These are phyloP conservation scores for Aegilops sharonensis DNA, from an alignment of 176 grass and related monocot species.

Conservation along the genomic window DNA sequence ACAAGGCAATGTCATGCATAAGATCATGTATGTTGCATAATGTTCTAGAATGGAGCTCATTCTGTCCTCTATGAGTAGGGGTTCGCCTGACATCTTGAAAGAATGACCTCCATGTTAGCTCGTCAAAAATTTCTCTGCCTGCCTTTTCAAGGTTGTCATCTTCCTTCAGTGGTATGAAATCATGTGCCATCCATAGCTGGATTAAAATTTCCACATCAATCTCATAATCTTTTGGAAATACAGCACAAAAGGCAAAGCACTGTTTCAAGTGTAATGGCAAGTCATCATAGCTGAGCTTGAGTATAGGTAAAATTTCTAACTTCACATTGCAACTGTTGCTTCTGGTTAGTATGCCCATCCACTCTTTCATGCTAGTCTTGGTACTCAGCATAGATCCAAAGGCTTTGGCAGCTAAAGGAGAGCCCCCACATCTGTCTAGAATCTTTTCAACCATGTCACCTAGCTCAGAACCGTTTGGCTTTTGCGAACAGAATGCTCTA, in stretches of 20 bases:
- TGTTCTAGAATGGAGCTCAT: neutral
- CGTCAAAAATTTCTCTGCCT: neutral
- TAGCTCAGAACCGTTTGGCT: neutral
- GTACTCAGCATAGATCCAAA: slow-evolving; percentile 20
- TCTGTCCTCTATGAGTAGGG: too few relatives aligned
- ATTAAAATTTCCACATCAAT: slow-evolving; percentile 10
- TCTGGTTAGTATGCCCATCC: neutral
- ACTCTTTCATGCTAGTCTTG: slow-evolving; percentile 2
- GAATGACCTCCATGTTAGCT: slow-evolving; percentile 22
- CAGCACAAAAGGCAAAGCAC: slow-evolving; percentile 21
- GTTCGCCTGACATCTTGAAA: slow-evolving; percentile 4
- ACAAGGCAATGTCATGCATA: slow-evolving; percentile 20
- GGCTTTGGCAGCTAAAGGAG: slow-evolving; percentile 8
- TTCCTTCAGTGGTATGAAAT: neutral
- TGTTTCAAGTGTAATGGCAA: slow-evolving; percentile 13
- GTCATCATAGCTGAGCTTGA: slow-evolving; percentile 15
- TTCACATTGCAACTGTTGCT: neutral
- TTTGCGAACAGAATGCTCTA: slow-evolving; percentile 23
- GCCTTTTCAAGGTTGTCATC: neutral
- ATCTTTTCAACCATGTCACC: neutral
- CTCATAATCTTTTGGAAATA: slow-evolving; percentile 23
- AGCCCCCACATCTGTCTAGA: neutral
- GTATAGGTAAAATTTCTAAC: neutral
- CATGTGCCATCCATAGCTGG: slow-evolving; percentile 21
- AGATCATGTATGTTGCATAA: slow-evolving; percentile 31